phyloP scores from a whole-genome alignment of 768 basidiomycete genomes.

The Daedaleopsis sinensis region DNA sequence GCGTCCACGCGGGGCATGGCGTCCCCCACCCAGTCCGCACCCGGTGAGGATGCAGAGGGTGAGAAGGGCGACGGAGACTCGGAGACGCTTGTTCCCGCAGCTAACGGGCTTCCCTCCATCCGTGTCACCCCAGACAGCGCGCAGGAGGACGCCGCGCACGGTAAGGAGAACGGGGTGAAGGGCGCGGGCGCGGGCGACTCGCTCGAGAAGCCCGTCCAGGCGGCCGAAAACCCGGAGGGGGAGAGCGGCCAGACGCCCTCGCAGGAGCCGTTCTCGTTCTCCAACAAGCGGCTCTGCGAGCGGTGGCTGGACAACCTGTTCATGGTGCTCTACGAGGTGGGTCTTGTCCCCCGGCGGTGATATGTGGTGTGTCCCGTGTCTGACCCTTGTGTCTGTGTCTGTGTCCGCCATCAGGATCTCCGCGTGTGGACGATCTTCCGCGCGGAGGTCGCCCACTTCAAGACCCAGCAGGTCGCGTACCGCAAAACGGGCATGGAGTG shows the following conservation, averaged over 20 bases:
- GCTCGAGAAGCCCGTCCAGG: slow-evolving; percentile 47
- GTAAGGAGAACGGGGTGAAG: slow-evolving; percentile 38
- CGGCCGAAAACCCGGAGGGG: slow-evolving; percentile 38
- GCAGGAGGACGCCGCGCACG: slow-evolving; percentile 32
- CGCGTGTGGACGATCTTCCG: slow-evolving; percentile 99
- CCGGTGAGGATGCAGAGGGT: slow-evolving; percentile 20
- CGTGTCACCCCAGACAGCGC: slow-evolving; percentile 59
- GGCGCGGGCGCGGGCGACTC: slow-evolving; percentile 29
- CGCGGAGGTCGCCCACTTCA: slow-evolving; percentile 98
- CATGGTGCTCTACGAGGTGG: slow-evolving; percentile 96
- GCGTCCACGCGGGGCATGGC: slow-evolving; percentile 70
- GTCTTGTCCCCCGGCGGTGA: slow-evolving; percentile 21
- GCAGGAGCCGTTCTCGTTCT: slow-evolving; percentile 84
- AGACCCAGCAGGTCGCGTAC: slow-evolving; percentile 97
- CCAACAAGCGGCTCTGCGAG: slow-evolving; percentile 95
- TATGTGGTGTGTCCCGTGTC: not conserved
- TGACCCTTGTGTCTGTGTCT: not conserved
- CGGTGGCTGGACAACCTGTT: slow-evolving; percentile 98
- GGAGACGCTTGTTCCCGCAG: slow-evolving; percentile 23
- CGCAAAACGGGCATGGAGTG: slow-evolving; percentile 96
- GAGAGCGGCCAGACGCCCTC: slow-evolving; percentile 18
- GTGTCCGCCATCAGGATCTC: slow-evolving; percentile 68
- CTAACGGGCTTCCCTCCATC: slow-evolving; percentile 55
- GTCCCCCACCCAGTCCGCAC: slow-evolving; percentile 38
- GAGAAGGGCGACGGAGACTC: slow-evolving; percentile 29